Evolutionary conservation across 768 basidiomycete species (phyloP).

Genomic region (Cubamyces lactineus): DNA sequence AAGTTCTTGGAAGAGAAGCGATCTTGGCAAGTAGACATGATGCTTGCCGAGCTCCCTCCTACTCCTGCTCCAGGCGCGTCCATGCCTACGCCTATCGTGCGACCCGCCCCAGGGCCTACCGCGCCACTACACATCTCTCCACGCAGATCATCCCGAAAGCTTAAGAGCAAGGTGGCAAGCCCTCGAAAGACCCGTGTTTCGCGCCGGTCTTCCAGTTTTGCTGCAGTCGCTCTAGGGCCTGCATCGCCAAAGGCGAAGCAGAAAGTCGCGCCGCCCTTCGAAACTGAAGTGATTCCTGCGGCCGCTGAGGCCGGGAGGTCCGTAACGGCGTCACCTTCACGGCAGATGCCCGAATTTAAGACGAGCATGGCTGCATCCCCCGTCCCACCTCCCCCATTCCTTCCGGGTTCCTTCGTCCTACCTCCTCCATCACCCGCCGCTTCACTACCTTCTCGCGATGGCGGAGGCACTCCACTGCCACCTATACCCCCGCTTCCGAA

Average conservation of each 20-base stretch:
- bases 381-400: constrained; percentile 45
- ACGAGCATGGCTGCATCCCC: constrained; percentile 31
- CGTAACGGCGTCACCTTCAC: constrained; percentile 28
- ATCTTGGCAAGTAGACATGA: constrained; percentile 68
- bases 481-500: constrained; percentile 29
- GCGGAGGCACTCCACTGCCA: constrained; percentile 40
- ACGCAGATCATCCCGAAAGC: constrained; percentile 48
- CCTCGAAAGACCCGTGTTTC: constrained; percentile 49
- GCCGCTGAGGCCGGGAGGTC: neutral
- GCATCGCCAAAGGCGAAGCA: constrained; percentile 44
- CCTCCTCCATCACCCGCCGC: constrained; percentile 78
- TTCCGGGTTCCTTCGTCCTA: constrained; percentile 74
- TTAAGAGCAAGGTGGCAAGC: constrained; percentile 46
- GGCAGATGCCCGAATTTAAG: constrained; percentile 35
- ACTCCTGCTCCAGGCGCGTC: constrained; percentile 33
- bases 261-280: constrained; percentile 51
- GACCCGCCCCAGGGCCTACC: constrained; percentile 19
- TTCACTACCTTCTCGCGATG: constrained; percentile 54
- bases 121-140: constrained; percentile 43
- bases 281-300: constrained; percentile 53
- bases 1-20: constrained; percentile 70
- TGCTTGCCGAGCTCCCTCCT: constrained; percentile 60
- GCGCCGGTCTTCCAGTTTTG: constrained; percentile 49
- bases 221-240: constrained; percentile 27
- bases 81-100: constrained; percentile 34